Evolutionary conservation across 495 filamentous ascomycete genomes (phyloP), one percentile per base, ranked within the genome.

Genomic region (Trichoderma gamsii): DNA sequence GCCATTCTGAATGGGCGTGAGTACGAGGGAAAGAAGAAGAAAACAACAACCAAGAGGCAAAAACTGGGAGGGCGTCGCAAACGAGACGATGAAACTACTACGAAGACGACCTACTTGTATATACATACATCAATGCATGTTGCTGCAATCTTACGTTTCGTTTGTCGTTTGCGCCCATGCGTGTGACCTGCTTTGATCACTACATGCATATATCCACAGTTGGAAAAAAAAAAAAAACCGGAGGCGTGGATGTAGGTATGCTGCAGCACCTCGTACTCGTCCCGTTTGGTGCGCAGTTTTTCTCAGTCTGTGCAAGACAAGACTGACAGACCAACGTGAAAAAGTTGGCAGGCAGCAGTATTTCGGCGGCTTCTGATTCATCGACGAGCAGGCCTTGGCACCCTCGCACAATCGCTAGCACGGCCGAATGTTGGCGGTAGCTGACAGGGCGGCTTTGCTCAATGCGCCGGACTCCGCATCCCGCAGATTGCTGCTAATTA

Each of bases 331-430:
- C 49, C 49, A 23, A n/a, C 49, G 18, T n/a, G n/a, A 11, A 6
- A 12, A 29, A 25, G 23, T 61, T 27, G 56, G 25, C 56, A 61
- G 56, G 56, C 56, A 61, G 56, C 56, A 61, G 56, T 61, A 61
- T 61, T 61, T 61, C 16, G 56, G 1, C 12, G 23, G 15, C 56
- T 9, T 61, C 56, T 61, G 56, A 61, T 61, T 61, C 56, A 61
- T 61, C 56, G 3, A 29, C 11, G 25, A 11, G 13, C 23, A 29
- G 12, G 56, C 27, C 56, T 32, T 61, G 56, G 56, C 56, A 61
- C 27, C 23, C 56, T 25, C 27, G 27, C 23, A 27, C 23, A 23
- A 12, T n/a, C 56, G 35, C 35, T 38, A 38, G n/a, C n/a, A n/a
- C n/a, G 35, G 35, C 35, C 35, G 35, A 18, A n/a, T 23, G 25